A percentile compares a stretch with the other conserved stretches of the same genome.
Evolutionary conservation across 345 rosid genomes (phyloP).

Genomic region (Linum lewisii): DNA sequence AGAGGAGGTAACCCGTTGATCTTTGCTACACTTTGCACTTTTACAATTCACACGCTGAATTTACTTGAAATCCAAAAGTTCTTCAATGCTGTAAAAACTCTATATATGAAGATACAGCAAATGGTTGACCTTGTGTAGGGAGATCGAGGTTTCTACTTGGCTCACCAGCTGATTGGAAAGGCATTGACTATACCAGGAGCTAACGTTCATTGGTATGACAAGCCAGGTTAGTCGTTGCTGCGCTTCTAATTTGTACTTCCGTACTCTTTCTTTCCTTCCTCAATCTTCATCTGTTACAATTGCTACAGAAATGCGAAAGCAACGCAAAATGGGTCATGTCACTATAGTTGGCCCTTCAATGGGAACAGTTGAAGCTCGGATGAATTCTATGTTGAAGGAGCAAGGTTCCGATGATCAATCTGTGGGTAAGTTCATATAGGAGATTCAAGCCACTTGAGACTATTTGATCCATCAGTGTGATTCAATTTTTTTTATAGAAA

Average conservation of each 20-base stretch:
- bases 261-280: background rate
- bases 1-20: conserved; percentile 47
- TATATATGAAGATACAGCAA: background rate
- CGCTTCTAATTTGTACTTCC: background rate
- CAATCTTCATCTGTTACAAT: background rate
- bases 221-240: conserved; percentile 56
- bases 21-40: no score
- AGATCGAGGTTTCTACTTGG: conserved; percentile 61
- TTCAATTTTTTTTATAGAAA: conserved; percentile 7
- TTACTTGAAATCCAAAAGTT: no score
- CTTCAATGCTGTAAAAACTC: no score
- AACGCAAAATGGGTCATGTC: conserved; percentile 92
- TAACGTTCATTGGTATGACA: conserved; percentile 91
- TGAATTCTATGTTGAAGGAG: conserved; percentile 45
- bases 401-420: conserved; percentile 29
- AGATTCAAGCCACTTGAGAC: background rate
- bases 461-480: background rate
- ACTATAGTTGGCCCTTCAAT: conserved; percentile 68
- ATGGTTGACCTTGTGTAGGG: conserved; percentile 34
- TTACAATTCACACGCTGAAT: no score
- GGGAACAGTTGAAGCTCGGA: conserved; percentile 48
- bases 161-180: conserved; percentile 52
- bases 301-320: conserved; percentile 72
- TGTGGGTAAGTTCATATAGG: conserved; percentile 34
- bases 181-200: conserved; percentile 65